phyloP scores from a whole-genome alignment of 2,329 filamentous ascomycete genomes.

The Ploettnerulaceae sp. region DNA sequence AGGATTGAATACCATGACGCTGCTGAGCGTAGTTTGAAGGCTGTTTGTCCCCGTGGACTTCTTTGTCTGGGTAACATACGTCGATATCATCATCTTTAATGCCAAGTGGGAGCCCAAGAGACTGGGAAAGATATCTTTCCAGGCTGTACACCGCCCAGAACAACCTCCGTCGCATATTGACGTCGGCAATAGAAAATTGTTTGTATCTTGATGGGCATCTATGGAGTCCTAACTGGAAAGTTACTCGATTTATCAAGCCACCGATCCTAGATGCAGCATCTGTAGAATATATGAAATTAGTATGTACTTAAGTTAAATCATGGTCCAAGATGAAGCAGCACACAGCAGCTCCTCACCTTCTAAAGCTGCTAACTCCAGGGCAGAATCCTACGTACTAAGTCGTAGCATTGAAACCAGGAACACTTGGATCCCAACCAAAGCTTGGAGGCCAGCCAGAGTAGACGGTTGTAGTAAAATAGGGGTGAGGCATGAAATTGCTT shows the following conservation, averaged over 20 bases:
- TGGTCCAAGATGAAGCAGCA: too few relatives aligned
- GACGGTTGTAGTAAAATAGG: constrained; percentile 44
- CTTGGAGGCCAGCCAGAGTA: constrained; percentile 44
- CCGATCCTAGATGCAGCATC: constrained; percentile 52
- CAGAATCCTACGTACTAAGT: too few relatives aligned
- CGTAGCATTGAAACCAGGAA: constrained; percentile 53
- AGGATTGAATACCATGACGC: background rate
- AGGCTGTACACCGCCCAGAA: constrained; percentile 55
- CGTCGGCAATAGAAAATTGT: constrained; percentile 44
- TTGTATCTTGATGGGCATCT: constrained; percentile 49
- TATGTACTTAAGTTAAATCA: too few relatives aligned
- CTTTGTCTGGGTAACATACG: constrained; percentile 48
- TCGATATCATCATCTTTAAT: constrained; percentile 54
- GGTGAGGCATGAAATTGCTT: constrained; percentile 46
- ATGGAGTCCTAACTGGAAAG: constrained; percentile 54
- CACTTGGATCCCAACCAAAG: constrained; percentile 48
- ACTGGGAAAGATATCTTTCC: constrained; percentile 52
- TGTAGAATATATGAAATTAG: too few relatives aligned
- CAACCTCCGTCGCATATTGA: constrained; percentile 45
- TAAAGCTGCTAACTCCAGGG: too few relatives aligned
- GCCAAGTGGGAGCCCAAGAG: constrained; percentile 49
- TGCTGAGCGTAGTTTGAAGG: background rate
- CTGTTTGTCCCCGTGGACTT: constrained; percentile 3
- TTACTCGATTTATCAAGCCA: constrained; percentile 49
- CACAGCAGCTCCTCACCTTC: too few relatives aligned